A percentile compares a stretch with the other conserved stretches of the same genome.
phyloP scores from a whole-genome alignment of 768 basidiomycete species.

The Pulveroboletus frians region DNA sequence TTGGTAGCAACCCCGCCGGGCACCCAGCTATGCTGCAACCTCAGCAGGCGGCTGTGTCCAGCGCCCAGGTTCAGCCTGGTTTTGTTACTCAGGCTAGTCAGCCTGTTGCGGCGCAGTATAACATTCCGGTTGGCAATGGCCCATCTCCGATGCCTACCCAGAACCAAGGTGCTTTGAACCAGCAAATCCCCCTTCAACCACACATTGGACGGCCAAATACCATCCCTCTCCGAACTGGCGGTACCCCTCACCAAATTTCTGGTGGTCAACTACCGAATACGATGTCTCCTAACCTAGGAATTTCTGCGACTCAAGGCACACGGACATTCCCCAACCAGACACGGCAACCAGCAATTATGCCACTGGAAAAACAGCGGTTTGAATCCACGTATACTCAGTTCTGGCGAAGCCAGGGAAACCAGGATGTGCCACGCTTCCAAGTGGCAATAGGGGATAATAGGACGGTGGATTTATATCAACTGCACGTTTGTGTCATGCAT shows the following conservation, averaged over 20 bases:
- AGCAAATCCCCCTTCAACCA: slow-evolving; percentile 31
- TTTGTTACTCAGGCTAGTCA: slow-evolving; percentile 18
- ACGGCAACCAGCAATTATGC: slow-evolving; percentile 17
- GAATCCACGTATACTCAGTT: slow-evolving; percentile 47
- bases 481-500: slow-evolving; percentile 56
- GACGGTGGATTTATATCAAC: slow-evolving; percentile 51
- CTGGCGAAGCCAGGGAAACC: slow-evolving; percentile 37
- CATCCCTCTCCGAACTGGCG: slow-evolving; percentile 36
- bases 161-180: slow-evolving; percentile 13
- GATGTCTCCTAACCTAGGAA: slow-evolving; percentile 33
- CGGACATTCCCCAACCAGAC: slow-evolving; percentile 22
- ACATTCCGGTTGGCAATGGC: slow-evolving; percentile 13
- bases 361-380: slow-evolving; percentile 50
- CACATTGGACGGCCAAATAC: slow-evolving; percentile 27
- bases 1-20: slow-evolving; percentile 16
- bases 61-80: slow-evolving; percentile 18
- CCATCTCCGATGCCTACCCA: slow-evolving; percentile 22
- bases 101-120: slow-evolving; percentile 13
- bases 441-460: slow-evolving; percentile 48
- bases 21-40: slow-evolving; percentile 18
- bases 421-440: slow-evolving; percentile 30
- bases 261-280: slow-evolving; percentile 27
- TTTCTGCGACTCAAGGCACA: slow-evolving; percentile 17
- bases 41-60: slow-evolving; percentile 12
- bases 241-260: slow-evolving; percentile 35